Conservation (phyloP, 345 rosid species). For the Camelina sativa region DNA sequence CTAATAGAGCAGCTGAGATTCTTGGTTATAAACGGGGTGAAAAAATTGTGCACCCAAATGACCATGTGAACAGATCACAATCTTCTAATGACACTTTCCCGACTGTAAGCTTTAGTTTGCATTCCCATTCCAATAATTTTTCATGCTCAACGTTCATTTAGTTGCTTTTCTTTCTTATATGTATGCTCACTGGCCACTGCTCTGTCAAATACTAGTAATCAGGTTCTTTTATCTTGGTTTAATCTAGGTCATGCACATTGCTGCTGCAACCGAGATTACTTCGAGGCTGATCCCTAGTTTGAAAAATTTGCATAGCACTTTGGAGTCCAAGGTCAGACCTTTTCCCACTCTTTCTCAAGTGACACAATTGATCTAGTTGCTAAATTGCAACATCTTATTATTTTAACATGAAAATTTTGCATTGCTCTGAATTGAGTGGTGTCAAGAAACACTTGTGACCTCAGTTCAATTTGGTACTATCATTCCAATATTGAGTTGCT, state of each 20-base stretch:
- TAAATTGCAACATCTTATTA: no score
- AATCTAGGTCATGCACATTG: constrained; percentile 91
- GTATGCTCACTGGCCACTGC: not conserved
- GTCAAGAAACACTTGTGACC: no score
- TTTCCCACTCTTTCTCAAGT: no score
- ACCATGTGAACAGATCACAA: constrained; percentile 92
- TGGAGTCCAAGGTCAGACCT: constrained; percentile 65
- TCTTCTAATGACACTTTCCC: constrained; percentile 98
- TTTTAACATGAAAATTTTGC: no score
- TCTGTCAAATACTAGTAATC: not conserved
- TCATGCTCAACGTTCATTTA: not conserved
- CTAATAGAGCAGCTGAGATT: constrained; percentile 95
- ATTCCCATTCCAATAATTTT: not conserved
- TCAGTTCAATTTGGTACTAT: no score
- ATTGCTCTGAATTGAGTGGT: no score
- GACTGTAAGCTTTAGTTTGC: constrained; percentile 59
- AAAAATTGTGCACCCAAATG: constrained; percentile 90
- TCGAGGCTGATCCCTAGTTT: constrained; percentile 78
- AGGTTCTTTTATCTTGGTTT: constrained; percentile 26
- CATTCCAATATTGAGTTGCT: no score
- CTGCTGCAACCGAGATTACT: constrained; percentile 85
- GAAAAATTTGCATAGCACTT: constrained; percentile 64
- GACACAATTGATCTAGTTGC: no score
- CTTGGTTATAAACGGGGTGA: constrained; percentile 87
- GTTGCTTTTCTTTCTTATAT: not conserved